Evolutionary conservation across 2,329 filamentous ascomycete genomes (phyloP).

Genomic region (Daldinia sp.): DNA sequence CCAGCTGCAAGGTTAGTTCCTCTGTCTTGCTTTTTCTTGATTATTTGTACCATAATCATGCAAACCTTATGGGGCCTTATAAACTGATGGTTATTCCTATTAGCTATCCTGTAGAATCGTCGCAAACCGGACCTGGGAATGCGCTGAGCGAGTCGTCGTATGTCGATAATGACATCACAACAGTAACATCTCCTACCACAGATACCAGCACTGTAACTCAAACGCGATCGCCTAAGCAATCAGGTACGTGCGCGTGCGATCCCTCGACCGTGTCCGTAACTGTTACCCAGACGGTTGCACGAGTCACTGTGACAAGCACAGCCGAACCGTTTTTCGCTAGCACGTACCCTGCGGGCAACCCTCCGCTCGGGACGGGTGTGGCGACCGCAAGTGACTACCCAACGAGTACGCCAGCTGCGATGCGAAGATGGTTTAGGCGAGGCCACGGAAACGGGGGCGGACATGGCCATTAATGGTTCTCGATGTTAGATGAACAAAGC

Average conservation of each 20-base stretch:
- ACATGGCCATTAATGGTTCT: slow-evolving; percentile 22
- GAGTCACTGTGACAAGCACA: slow-evolving; percentile 39
- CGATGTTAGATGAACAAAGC: not conserved
- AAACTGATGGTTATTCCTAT: slow-evolving; percentile 29
- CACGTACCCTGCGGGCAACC: slow-evolving; percentile 32
- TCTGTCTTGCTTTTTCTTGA: slow-evolving; percentile 2
- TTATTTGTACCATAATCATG: slow-evolving; percentile 4
- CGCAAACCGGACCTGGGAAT: not conserved
- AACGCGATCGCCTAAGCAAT: slow-evolving; percentile 9
- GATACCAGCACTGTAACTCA: slow-evolving; percentile 23
- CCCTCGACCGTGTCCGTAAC: slow-evolving; percentile 42
- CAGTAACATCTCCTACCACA: slow-evolving; percentile 31
- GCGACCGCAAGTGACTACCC: slow-evolving; percentile 5
- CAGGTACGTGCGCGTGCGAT: slow-evolving; percentile 36
- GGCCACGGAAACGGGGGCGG: slow-evolving; percentile 29
- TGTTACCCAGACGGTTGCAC: slow-evolving; percentile 32
- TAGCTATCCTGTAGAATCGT: slow-evolving; percentile 15
- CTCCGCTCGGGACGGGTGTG: slow-evolving; percentile 20
- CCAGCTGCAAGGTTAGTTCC: slow-evolving; percentile 39
- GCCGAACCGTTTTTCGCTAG: slow-evolving; percentile 43
- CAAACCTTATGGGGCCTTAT: not conserved
- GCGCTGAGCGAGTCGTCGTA: not conserved
- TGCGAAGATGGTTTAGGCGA: slow-evolving; percentile 40
- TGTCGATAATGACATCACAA: slow-evolving; percentile 20
- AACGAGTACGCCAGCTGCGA: slow-evolving; percentile 20